Evolutionary conservation across 169 alveolate species (phyloP), one percentile per base, ranked within the genome.

Genomic region (Eimeria acervulina): DNA sequence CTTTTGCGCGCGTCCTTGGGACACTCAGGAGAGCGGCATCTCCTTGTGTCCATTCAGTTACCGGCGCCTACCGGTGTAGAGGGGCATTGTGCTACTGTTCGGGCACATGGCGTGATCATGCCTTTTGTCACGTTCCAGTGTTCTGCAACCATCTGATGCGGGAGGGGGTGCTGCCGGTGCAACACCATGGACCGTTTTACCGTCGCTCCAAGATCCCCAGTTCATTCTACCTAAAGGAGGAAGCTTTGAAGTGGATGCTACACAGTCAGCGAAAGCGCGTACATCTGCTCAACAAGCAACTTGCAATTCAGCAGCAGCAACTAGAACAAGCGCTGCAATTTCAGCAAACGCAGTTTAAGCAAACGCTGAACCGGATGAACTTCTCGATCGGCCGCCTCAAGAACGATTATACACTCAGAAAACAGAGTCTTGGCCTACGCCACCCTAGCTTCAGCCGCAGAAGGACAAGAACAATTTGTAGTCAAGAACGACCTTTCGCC

Each of bases 251-350:
- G 74, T n/a, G 52, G 52, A 84, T 76, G 36, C 21, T 52, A 51
- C 92, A 55, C n/a, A 52, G 92, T 15, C 92, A 38, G 78, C 51
- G 59, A 38, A 84, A 52, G 78, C 92, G 55, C 55, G 92, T 52
- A 33, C 36, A 84, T 33, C 31, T 84, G 44, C 81, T 87, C 42
- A 70, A 87, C 40, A 70, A 63, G 78, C 94, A 63, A 5, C 21
- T 87, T 87, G 63, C 94, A 28, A 21, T 59, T 47, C 94, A 63
- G 83, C 93, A 38, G n/a, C 66, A 87, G 81, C 94, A 87, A 28
- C 38, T 87, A 12, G 36, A 87, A 42, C 55, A 26, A 36, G 40
- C 61, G 26, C 80, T 87, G 94, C 84, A 63, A 28, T 42, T 87
- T 40, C 83, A 87, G 94, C 94, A 87, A 52, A 28, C 76, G 12